Conservation (phyloP, 2,329 filamentous ascomycete species). For the Aspergillus sclerotialis region DNA sequence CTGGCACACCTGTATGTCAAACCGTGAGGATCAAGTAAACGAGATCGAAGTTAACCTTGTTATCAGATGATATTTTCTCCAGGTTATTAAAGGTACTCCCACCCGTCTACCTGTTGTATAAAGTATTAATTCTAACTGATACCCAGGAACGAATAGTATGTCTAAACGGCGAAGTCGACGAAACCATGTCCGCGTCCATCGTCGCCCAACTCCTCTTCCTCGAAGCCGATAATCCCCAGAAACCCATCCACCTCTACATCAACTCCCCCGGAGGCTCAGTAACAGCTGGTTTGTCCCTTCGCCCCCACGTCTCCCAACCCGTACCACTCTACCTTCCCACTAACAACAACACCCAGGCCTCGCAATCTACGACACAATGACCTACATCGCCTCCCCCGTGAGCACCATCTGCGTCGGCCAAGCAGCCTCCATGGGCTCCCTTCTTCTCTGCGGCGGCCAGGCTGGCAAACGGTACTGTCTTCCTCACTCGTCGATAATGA, state of each 20-base stretch:
- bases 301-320: not conserved
- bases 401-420: constrained; percentile 93
- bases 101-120: constrained; percentile 15
- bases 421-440: constrained; percentile 88
- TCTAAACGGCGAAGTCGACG: constrained; percentile 85
- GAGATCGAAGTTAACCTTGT: constrained; percentile 4
- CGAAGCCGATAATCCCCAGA: constrained; percentile 91
- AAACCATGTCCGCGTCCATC: constrained; percentile 83
- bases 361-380: constrained; percentile 98
- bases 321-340: not conserved
- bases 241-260: constrained; percentile 95
- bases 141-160: constrained; percentile 82
- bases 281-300: constrained; percentile 56
- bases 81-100: constrained; percentile 63
- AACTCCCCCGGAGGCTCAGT: constrained; percentile 93
- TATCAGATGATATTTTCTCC: constrained; percentile 71
- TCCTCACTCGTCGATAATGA: constrained; percentile 93
- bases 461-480: constrained; percentile 80
- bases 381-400: constrained; percentile 87
- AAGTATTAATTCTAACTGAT: constrained; percentile 11
- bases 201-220: constrained; percentile 96
- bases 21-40: not conserved
- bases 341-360: constrained; percentile 29
- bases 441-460: constrained; percentile 79
- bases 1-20: constrained; percentile 65